phyloP scores from a whole-genome alignment of 768 basidiomycete genomes.

The Hypholoma sublateritium region DNA sequence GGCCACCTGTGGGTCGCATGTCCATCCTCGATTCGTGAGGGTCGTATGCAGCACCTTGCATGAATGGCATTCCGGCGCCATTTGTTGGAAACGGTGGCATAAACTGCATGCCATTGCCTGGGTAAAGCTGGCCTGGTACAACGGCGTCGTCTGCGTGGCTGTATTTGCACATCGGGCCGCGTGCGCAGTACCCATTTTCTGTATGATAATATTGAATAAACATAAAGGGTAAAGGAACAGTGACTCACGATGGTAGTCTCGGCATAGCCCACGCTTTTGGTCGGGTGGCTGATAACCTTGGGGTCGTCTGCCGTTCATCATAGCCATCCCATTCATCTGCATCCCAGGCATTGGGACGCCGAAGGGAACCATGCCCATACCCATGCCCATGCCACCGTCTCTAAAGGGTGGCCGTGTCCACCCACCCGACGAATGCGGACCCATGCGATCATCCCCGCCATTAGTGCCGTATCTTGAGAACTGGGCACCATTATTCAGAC shows the following conservation, averaged over 20 bases:
- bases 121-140: conserved; percentile 67
- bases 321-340: conserved; percentile 26
- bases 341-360: conserved; percentile 18
- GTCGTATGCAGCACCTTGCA: conserved; percentile 52
- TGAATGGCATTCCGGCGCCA: conserved; percentile 44
- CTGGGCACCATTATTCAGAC: conserved; percentile 62
- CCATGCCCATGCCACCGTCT: conserved; percentile 32
- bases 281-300: conserved; percentile 72
- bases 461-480: conserved; percentile 62
- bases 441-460: conserved; percentile 22
- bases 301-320: conserved; percentile 45
- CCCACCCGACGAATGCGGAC: conserved; percentile 37
- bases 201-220: conserved; percentile 7
- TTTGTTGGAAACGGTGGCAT: conserved; percentile 67
- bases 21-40: conserved; percentile 82
- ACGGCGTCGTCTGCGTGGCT: conserved; percentile 91
- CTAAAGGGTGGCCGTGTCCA: conserved; percentile 42
- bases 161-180: conserved; percentile 87
- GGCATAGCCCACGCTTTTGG: conserved; percentile 76
- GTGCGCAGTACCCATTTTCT: conserved; percentile 92
- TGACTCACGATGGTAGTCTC: conserved; percentile 90
- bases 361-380: conserved; percentile 29
- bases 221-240: not conserved
- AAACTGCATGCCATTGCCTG: conserved; percentile 57
- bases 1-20: conserved; percentile 57